phyloP scores from a whole-genome alignment of 2,329 filamentous ascomycete genomes.

The Penicillium sp. region DNA sequence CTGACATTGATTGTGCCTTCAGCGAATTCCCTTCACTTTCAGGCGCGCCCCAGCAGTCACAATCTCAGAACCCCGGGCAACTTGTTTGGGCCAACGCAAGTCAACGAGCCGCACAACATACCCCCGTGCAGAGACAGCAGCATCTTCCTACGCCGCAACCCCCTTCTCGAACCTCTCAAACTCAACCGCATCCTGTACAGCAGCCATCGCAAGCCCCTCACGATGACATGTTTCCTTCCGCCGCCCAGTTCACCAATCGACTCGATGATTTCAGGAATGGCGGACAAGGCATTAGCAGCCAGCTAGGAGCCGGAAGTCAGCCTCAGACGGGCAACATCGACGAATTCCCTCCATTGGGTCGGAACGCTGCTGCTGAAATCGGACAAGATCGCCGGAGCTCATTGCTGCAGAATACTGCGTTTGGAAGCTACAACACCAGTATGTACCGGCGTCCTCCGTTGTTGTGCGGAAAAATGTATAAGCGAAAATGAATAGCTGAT shows the following conservation, averaged over 20 bases:
- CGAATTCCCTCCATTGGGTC: slow-evolving; percentile 62
- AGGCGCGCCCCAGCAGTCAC: slow-evolving; percentile 57
- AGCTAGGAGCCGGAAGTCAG: slow-evolving; percentile 51
- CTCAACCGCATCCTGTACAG: slow-evolving; percentile 41
- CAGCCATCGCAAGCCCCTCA: slow-evolving; percentile 50
- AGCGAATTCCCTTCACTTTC: slow-evolving; percentile 66
- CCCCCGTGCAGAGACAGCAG: slow-evolving; percentile 55
- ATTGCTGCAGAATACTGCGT: slow-evolving; percentile 52
- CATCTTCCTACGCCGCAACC: slow-evolving; percentile 44
- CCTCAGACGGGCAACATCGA: slow-evolving; percentile 60
- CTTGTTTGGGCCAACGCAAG: slow-evolving; percentile 60
- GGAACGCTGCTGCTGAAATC: slow-evolving; percentile 52
- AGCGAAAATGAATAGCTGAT: slow-evolving; percentile 12
- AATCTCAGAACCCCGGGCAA: slow-evolving; percentile 52
- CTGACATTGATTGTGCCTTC: slow-evolving; percentile 16
- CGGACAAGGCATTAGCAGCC: slow-evolving; percentile 55
- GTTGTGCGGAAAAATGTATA: slow-evolving; percentile 23
- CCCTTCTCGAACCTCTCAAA: slow-evolving; percentile 42
- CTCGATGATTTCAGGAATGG: slow-evolving; percentile 60
- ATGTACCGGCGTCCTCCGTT: slow-evolving; percentile 32
- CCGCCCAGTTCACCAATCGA: slow-evolving; percentile 52
- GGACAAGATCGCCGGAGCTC: slow-evolving; percentile 52
- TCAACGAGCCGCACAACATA: slow-evolving; percentile 55
- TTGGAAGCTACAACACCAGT: slow-evolving; percentile 42
- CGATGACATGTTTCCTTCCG: slow-evolving; percentile 49